Conservation (phyloP, 2,329 filamentous ascomycete genomes). For the Phoma herbarum region DNA sequence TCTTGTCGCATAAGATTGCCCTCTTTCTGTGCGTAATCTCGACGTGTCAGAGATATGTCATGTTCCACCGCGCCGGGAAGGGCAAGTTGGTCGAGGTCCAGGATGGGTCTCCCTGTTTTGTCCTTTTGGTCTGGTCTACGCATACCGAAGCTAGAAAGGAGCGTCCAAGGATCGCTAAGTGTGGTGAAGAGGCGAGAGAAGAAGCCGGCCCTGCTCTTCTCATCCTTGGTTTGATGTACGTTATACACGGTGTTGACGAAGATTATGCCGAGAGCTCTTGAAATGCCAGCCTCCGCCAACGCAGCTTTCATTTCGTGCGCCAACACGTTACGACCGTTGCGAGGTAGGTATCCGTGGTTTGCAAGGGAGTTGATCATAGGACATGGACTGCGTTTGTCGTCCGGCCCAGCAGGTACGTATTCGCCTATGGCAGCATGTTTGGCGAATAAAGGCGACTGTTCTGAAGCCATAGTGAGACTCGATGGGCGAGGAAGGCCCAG, state of each 20-base stretch:
- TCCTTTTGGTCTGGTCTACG: slow-evolving; percentile 12
- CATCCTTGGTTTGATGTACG: slow-evolving; percentile 5
- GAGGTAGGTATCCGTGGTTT: slow-evolving; percentile 51
- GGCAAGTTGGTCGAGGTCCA: slow-evolving; percentile 20
- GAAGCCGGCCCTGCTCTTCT: neutral
- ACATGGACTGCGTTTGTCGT: slow-evolving; percentile 37
- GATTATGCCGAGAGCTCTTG: neutral
- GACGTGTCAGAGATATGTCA: slow-evolving; percentile 17
- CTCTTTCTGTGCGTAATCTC: slow-evolving; percentile 18
- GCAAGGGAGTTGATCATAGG: slow-evolving; percentile 52
- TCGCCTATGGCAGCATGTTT: slow-evolving; percentile 7
- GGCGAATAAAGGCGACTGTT: slow-evolving; percentile 6
- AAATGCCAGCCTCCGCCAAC: slow-evolving; percentile 11
- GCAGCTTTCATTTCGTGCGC: slow-evolving; percentile 15
- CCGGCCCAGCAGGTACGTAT: slow-evolving; percentile 9
- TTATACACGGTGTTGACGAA: slow-evolving; percentile 20
- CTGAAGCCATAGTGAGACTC: slow-evolving; percentile 1
- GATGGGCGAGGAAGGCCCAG: neutral
- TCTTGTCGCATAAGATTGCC: slow-evolving; percentile 16
- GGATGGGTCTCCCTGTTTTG: slow-evolving; percentile 1
- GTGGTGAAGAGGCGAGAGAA: slow-evolving; percentile 5
- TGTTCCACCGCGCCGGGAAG: slow-evolving; percentile 19
- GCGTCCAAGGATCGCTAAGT: slow-evolving; percentile 14
- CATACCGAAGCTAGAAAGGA: slow-evolving; percentile 13
- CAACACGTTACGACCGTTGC: slow-evolving; percentile 31